Percentiles rank a stretch among this genome's conserved stretches.
These are phyloP conservation scores for Basidioascus undulatus DNA, from an alignment of 768 basidiomycete genomes.

Conservation along the genomic window DNA sequence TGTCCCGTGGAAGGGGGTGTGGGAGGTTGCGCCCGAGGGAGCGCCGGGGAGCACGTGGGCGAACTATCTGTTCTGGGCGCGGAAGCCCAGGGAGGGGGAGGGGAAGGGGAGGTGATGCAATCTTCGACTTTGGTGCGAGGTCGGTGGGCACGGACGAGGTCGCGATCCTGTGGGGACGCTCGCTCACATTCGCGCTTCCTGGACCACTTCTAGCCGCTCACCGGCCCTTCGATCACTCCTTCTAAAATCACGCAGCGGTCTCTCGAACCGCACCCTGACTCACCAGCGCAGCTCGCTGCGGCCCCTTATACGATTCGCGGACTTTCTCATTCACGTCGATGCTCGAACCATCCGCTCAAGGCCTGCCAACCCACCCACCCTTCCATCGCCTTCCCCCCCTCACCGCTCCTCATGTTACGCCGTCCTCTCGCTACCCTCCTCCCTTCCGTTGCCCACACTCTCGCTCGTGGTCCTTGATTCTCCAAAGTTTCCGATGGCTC, in stretches of 20 bases:
- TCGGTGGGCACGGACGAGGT: background rate
- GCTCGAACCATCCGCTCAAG: no score
- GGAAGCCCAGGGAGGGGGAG: constrained; percentile 26
- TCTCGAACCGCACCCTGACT: no score
- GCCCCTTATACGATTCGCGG: no score
- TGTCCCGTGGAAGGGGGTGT: constrained; percentile 40
- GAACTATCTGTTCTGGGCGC: constrained; percentile 74
- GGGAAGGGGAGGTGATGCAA: constrained; percentile 4
- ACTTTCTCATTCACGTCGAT: no score
- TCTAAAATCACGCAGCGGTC: no score
- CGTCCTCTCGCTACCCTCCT: no score
- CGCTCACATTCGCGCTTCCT: background rate
- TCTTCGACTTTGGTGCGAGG: constrained; percentile 9
- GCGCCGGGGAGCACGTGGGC: constrained; percentile 31
- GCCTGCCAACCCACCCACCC: no score
- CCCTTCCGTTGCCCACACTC: no score
- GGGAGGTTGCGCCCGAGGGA: constrained; percentile 40
- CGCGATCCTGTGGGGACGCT: background rate
- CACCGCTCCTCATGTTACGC: no score
- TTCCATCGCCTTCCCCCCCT: no score
- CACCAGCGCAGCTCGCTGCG: no score
- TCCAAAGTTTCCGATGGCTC: constrained; percentile 8
- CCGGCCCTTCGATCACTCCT: background rate
- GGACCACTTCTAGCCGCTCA: background rate
- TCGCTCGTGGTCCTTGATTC: background rate